Conservation (phyloP, 2,329 filamentous ascomycete species). For the Emmonsiellopsis sp. region DNA sequence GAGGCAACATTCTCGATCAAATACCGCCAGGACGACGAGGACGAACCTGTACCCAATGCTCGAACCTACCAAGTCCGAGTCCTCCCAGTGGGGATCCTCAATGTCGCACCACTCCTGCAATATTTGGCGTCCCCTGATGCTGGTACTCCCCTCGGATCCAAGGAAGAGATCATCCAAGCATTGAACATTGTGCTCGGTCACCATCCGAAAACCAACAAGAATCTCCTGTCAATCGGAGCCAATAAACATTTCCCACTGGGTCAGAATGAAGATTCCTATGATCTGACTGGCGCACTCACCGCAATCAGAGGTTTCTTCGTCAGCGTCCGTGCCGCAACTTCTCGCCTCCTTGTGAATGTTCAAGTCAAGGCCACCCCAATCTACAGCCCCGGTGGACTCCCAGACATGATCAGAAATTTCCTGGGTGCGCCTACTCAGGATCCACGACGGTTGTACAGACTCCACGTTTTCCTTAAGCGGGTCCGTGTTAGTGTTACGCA, state of each 20-base stretch:
- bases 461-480: conserved; percentile 29
- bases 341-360: conserved; percentile 52
- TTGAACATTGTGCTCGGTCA: conserved; percentile 51
- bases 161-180: conserved; percentile 46
- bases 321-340: conserved; percentile 51
- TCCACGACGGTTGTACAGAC: conserved; percentile 13
- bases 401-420: conserved; percentile 25
- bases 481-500: conserved; percentile 36
- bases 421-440: conserved; percentile 10
- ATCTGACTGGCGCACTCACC: conserved; percentile 45
- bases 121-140: conserved; percentile 32
- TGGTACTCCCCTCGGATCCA: conserved; percentile 31
- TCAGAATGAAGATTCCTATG: conserved; percentile 20
- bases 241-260: conserved; percentile 46
- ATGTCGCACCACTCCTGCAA: conserved; percentile 34
- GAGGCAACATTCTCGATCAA: conserved; percentile 20
- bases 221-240: conserved; percentile 39
- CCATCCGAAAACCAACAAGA: conserved; percentile 32
- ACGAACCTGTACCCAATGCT: conserved; percentile 22
- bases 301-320: conserved; percentile 55
- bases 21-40: conserved; percentile 29
- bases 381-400: conserved; percentile 41
- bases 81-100: conserved; percentile 25
- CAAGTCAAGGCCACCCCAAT: conserved; percentile 54
- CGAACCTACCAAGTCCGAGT: conserved; percentile 29